These are phyloP conservation scores for Hypoxylon sp. DNA, from an alignment of 2,329 filamentous ascomycete genomes.

Conservation along the genomic window DNA sequence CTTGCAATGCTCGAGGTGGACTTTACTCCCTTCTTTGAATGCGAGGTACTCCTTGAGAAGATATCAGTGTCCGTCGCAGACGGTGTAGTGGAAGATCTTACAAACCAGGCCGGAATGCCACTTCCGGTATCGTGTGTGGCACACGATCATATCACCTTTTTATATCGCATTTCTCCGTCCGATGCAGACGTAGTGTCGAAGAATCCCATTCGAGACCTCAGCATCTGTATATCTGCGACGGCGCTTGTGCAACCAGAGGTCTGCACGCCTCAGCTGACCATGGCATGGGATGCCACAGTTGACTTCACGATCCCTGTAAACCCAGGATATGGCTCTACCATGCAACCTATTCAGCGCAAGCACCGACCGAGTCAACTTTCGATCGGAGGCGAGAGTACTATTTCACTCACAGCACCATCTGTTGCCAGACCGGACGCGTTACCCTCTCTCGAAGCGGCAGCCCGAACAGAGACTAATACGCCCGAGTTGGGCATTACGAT, in stretches of 20 bases:
- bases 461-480: conserved; percentile 56
- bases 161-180: conserved; percentile 71
- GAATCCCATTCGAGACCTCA: conserved; percentile 61
- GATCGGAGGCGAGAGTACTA: conserved; percentile 63
- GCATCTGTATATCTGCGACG: conserved; percentile 68
- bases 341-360: conserved; percentile 66
- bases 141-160: conserved; percentile 77
- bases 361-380: conserved; percentile 72
- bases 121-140: conserved; percentile 70
- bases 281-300: conserved; percentile 73
- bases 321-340: conserved; percentile 66
- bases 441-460: conserved; percentile 65
- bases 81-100: conserved; percentile 67
- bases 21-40: conserved; percentile 74
- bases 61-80: conserved; percentile 66
- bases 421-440: conserved; percentile 67
- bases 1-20: conserved; percentile 78
- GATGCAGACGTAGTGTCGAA: conserved; percentile 56
- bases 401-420: conserved; percentile 65
- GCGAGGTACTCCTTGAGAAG: conserved; percentile 68
- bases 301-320: conserved; percentile 75
- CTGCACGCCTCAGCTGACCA: conserved; percentile 68
- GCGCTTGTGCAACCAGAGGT: conserved; percentile 62
- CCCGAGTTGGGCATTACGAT: conserved; percentile 77
- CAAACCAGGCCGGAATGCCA: conserved; percentile 57